Percentiles rank a stretch among this genome's conserved stretches.
These are phyloP conservation scores for Malassezia obtusa DNA, from an alignment of 1,284 basidiomycete species.

Conservation along the genomic window DNA sequence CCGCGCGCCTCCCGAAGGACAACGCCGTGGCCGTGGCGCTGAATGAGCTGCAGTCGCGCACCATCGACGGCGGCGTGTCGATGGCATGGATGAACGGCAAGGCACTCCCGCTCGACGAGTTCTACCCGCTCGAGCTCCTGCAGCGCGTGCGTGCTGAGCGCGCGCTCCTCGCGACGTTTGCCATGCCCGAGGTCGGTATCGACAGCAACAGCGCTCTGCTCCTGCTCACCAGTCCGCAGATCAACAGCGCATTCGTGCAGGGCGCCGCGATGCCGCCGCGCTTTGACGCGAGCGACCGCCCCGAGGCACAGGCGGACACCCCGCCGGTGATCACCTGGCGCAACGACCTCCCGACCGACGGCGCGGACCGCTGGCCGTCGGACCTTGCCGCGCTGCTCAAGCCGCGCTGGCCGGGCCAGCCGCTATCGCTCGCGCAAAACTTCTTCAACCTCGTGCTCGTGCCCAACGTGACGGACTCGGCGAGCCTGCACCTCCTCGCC, in stretches of 20 bases:
- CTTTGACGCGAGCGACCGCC: slow-evolving; percentile 42
- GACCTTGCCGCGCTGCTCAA: neutral
- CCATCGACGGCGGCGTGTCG: slow-evolving; percentile 15
- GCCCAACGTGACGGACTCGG: slow-evolving; percentile 26
- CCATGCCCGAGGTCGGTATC: slow-evolving; percentile 54
- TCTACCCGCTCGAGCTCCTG: slow-evolving; percentile 22
- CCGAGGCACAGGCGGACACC: slow-evolving; percentile 15
- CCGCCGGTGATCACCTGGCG: slow-evolving; percentile 59
- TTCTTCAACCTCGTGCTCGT: slow-evolving; percentile 40
- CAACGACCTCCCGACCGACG: slow-evolving; percentile 81
- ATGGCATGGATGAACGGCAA: slow-evolving; percentile 43
- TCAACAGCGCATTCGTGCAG: slow-evolving; percentile 20
- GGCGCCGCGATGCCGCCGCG: slow-evolving; percentile 51
- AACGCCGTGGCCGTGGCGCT: slow-evolving; percentile 21
- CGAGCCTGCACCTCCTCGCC: slow-evolving; percentile 3
- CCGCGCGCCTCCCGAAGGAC: slow-evolving; percentile 13
- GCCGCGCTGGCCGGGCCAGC: slow-evolving; percentile 27
- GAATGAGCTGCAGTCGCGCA: slow-evolving; percentile 8
- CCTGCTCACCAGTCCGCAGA: slow-evolving; percentile 52
- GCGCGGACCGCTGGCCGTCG: slow-evolving; percentile 51
- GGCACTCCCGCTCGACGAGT: slow-evolving; percentile 17
- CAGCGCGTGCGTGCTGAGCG: slow-evolving; percentile 61
- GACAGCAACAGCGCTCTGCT: slow-evolving; percentile 59
- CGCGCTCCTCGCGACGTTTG: slow-evolving; percentile 57
- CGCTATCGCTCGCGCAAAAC: slow-evolving; percentile 34